Conservation (phyloP, 2,329 filamentous ascomycete genomes). For the Raffaelea albimanens region DNA sequence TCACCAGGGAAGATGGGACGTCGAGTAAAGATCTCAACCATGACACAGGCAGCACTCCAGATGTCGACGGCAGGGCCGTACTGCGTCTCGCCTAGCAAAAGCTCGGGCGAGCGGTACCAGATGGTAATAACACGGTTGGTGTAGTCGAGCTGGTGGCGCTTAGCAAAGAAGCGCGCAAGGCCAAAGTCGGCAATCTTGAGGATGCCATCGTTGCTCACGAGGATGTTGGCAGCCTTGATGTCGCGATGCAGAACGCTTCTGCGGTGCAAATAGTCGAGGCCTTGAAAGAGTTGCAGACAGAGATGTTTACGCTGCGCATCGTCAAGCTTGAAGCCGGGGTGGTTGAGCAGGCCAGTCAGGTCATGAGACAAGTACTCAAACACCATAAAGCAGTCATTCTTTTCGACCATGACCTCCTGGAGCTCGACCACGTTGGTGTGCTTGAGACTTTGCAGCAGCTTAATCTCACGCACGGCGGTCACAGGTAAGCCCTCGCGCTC, state of each 20-base stretch:
- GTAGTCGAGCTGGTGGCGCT: constrained; percentile 84
- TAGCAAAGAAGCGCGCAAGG: constrained; percentile 90
- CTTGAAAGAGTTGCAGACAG: constrained; percentile 86
- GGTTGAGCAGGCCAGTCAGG: constrained; percentile 87
- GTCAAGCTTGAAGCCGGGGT: constrained; percentile 82
- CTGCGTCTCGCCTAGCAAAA: constrained; percentile 82
- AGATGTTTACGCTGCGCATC: constrained; percentile 85
- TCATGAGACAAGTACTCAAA: constrained; percentile 98
- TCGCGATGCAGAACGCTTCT: constrained; percentile 93
- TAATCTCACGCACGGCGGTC: constrained; percentile 84
- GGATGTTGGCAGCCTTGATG: constrained; percentile 96
- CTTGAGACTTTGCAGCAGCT: constrained; percentile 76
- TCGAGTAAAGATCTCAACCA: constrained; percentile 91
- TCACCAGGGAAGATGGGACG: constrained; percentile 93
- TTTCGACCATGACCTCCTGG: constrained; percentile 94
- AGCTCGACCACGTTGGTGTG: constrained; percentile 76
- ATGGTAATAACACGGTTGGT: constrained; percentile 98
- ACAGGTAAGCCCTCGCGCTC: constrained; percentile 87
- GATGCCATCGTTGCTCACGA: constrained; percentile 81
- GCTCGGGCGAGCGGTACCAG: constrained; percentile 88
- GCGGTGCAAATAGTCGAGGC: constrained; percentile 84
- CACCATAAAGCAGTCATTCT: constrained; percentile 98
- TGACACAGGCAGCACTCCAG: constrained; percentile 94
- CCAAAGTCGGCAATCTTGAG: constrained; percentile 95
- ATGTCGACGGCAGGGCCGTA: constrained; percentile 88